Percentiles rank a stretch among this genome's conserved stretches.
These are phyloP conservation scores for Jacaranda mimosifolia DNA, from an alignment of 257 asterid genomes.

Conservation along the genomic window DNA sequence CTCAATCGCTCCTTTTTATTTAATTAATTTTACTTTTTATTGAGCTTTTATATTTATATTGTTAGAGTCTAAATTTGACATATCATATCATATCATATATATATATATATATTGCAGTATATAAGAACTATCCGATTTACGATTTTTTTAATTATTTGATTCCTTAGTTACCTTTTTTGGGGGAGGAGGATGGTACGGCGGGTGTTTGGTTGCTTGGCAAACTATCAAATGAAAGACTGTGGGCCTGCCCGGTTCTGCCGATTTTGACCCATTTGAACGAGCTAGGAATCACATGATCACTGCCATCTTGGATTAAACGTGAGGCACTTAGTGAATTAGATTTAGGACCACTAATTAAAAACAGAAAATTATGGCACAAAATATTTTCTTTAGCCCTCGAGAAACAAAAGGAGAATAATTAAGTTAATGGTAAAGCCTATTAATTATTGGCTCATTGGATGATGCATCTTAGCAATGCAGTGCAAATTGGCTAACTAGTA, in stretches of 20 bases:
- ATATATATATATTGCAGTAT: no score
- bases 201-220: neutral
- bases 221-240: neutral
- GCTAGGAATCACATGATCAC: constrained; percentile 13
- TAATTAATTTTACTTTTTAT: no score
- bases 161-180: neutral
- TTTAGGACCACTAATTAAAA: constrained; percentile 17
- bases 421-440: neutral
- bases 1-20: no score
- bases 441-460: neutral
- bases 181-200: neutral
- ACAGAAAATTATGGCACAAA: neutral
- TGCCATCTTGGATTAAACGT: neutral
- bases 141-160: no score
- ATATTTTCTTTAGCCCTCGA: neutral
- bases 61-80: no score
- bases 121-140: no score
- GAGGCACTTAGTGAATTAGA: constrained; percentile 2
- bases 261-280: neutral
- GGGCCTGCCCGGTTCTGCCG: neutral
- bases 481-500: no score
- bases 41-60: no score
- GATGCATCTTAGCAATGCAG: no score
- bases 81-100: no score
- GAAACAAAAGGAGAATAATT: neutral